phyloP scores from a whole-genome alignment of 202 grass and related monocot species.

The Miscanthus sacchariflorus region DNA sequence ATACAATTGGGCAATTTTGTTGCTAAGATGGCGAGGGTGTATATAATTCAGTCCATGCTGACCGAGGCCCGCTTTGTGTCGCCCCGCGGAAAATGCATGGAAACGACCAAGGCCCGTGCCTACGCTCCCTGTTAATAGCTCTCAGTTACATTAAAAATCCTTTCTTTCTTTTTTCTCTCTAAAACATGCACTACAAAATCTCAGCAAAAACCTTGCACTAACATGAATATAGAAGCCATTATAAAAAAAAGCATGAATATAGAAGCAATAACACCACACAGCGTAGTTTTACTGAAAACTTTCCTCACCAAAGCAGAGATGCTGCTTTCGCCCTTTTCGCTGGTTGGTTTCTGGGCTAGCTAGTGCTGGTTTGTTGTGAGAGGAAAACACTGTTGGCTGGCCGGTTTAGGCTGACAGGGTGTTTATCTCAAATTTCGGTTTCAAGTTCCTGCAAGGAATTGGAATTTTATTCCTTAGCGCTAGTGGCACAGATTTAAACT shows the following conservation, averaged over 20 bases:
- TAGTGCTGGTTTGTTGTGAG: too few relatives aligned
- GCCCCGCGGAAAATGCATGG: background rate
- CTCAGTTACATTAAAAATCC: background rate
- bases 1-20: background rate
- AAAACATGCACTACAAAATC: background rate
- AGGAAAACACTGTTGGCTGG: too few relatives aligned
- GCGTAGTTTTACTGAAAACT: background rate
- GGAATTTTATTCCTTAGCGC: background rate
- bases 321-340: background rate
- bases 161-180: background rate
- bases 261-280: background rate
- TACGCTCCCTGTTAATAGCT: background rate
- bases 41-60: background rate
- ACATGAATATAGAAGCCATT: background rate
- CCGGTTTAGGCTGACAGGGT: too few relatives aligned
- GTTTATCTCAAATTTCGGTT: background rate
- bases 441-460: background rate
- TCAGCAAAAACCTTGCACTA: background rate
- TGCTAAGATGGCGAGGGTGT: background rate
- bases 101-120: background rate
- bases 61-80: background rate
- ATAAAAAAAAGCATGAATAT: background rate
- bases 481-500: too few relatives aligned
- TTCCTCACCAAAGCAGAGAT: background rate
- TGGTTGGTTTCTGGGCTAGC: too few relatives aligned